Evolutionary conservation across 73 alveolate genomes (phyloP), one percentile per base, ranked within the genome.

Genomic region (Paramecium caudatum): DNA sequence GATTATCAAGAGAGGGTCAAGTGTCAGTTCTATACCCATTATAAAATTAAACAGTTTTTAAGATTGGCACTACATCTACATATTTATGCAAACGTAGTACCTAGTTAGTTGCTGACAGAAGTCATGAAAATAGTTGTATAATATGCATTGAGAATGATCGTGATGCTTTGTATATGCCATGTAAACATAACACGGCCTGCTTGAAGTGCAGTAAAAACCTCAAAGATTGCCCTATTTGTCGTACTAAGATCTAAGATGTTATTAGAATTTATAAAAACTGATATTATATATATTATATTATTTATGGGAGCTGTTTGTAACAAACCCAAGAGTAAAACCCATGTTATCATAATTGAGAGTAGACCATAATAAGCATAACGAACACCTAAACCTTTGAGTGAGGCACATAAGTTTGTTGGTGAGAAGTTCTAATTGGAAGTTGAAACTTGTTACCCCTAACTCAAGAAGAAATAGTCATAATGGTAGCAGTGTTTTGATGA

Each of bases 141-240:
- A 91, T 95, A 0, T 95, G 98, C 39, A 93, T 78, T 82, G 93
- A 91, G 61, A 49, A 82, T 13, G 96, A 94, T 68, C 94, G 94
- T 6, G 95, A 95, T 91, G 94, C 95, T 25, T 95, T 94, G 23
- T 91, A 90, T 61, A 84, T 95, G 61, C 96, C 98, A n/a, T 95
- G 98, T 61, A 96, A 96, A 17, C 98, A 95, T 82, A 93, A 94
- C 34, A 70, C 94, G 32, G 92, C 95, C 12, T 95, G 98, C 69
- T 70, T 95, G 21, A 93, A 88, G 43, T 95, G 98, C 85, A 91
- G 95, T 8, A 84, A 91, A 82, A 95, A 90, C 30, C 95, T 94
- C 45, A 55, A 87, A 23, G 90, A 61, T 30, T 95, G 98, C 62
- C 98, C 98, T 10, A 90, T 95, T 12, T 95, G 98, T 70, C 91